phyloP scores from a whole-genome alignment of 2,329 filamentous ascomycete species.

The Mariannaea sp. region DNA sequence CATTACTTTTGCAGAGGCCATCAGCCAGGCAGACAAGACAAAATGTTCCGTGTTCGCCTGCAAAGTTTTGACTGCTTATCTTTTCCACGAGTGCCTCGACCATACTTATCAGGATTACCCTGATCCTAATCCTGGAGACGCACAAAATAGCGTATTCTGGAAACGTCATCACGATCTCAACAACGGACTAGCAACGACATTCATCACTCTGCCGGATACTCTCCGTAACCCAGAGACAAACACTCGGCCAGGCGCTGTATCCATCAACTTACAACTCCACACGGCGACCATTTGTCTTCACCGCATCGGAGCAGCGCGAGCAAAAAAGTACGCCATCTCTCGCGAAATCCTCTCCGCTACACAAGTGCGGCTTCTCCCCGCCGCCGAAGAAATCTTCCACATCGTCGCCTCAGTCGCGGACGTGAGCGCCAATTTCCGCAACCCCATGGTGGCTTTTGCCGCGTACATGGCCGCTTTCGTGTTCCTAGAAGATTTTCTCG shows the following conservation, averaged over 20 bases:
- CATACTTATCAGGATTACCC: constrained; percentile 68
- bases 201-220: constrained; percentile 72
- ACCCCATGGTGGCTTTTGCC: constrained; percentile 72
- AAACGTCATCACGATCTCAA: constrained; percentile 78
- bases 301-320: constrained; percentile 77
- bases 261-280: constrained; percentile 83
- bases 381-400: constrained; percentile 79
- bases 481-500: constrained; percentile 71
- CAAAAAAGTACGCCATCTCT: constrained; percentile 45
- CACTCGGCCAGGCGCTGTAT: constrained; percentile 71
- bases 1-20: constrained; percentile 62
- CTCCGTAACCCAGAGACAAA: constrained; percentile 71
- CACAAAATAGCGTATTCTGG: constrained; percentile 66
- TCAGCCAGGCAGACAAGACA: constrained; percentile 52
- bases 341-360: constrained; percentile 45
- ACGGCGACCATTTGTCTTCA: constrained; percentile 84
- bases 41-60: constrained; percentile 70
- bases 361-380: constrained; percentile 72
- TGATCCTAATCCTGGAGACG: constrained; percentile 59
- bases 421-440: constrained; percentile 55
- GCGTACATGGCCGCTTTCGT: constrained; percentile 73
- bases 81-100: constrained; percentile 79
- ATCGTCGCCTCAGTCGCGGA: constrained; percentile 65
- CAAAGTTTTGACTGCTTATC: constrained; percentile 70
- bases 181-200: constrained; percentile 73